Percentiles rank a stretch among this genome's conserved stretches.
Evolutionary conservation across 768 basidiomycete genomes (phyloP).

Genomic region (Naganishia vaughanmartiniae): DNA sequence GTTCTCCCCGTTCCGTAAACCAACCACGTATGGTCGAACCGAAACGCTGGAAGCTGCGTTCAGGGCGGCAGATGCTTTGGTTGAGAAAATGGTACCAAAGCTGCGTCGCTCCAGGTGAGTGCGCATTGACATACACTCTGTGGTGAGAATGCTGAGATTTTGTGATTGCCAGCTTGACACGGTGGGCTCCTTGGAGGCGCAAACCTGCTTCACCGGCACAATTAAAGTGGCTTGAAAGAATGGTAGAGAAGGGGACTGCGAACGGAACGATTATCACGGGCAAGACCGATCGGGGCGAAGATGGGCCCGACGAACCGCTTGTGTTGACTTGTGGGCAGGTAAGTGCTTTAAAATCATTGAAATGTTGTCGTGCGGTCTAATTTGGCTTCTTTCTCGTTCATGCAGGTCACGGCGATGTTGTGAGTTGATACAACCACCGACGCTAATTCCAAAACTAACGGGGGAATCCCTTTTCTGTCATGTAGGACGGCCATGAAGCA

Average conservation of each 20-base stretch:
- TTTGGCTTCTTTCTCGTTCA: neutral
- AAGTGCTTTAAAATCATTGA: neutral
- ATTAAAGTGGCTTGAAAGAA: slow-evolving; percentile 35
- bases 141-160: neutral
- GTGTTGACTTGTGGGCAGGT: neutral
- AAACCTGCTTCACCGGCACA: slow-evolving; percentile 38
- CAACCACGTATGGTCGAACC: slow-evolving; percentile 33
- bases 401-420: slow-evolving; percentile 17
- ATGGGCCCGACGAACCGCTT: neutral
- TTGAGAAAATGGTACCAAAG: slow-evolving; percentile 35
- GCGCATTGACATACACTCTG: neutral
- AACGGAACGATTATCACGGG: too few species aligned
- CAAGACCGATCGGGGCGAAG: neutral
- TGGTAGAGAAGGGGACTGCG: slow-evolving; percentile 7
- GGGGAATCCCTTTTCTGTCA: neutral
- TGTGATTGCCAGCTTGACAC: slow-evolving; percentile 30
- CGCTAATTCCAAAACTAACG: neutral
- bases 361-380: neutral
- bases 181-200: slow-evolving; percentile 42
- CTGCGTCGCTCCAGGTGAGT: slow-evolving; percentile 37
- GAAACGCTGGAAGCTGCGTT: slow-evolving; percentile 42
- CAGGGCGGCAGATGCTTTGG: slow-evolving; percentile 40
- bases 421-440: neutral
- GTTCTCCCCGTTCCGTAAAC: slow-evolving; percentile 27
- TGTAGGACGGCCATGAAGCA: slow-evolving; percentile 28